Conservation (phyloP, 306 rosid genomes). For the Datisca glomerata region DNA sequence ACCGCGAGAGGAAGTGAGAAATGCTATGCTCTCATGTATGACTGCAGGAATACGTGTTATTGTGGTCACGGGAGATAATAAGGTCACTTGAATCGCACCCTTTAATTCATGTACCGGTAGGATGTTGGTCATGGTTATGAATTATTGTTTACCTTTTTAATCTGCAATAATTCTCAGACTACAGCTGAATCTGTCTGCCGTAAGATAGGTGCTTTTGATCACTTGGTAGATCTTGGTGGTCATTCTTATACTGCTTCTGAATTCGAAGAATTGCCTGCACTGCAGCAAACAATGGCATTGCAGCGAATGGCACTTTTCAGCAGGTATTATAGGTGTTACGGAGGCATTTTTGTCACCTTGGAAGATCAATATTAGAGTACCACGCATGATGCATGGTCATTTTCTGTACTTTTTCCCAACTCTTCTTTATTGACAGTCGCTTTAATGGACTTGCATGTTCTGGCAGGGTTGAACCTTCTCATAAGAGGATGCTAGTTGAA, state of each 20-base stretch:
- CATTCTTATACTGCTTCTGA: slow-evolving; percentile 88
- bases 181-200: slow-evolving; percentile 97
- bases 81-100: slow-evolving; percentile 41
- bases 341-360: neutral
- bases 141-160: slow-evolving; percentile 14
- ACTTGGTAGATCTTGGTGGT: slow-evolving; percentile 58
- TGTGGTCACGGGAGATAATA: slow-evolving; percentile 98
- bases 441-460: no score
- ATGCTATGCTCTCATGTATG: slow-evolving; percentile 91
- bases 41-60: slow-evolving; percentile 98
- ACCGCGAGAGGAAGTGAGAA: slow-evolving; percentile 96
- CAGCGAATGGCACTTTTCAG: slow-evolving; percentile 91
- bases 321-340: slow-evolving; percentile 32
- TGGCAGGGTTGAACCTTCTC: slow-evolving; percentile 94
- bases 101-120: no score
- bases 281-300: slow-evolving; percentile 79
- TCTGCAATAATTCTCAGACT: slow-evolving; percentile 38
- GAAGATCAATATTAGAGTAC: no score
- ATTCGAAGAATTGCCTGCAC: slow-evolving; percentile 85
- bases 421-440: no score
- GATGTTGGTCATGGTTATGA: no score
- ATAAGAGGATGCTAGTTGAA: slow-evolving; percentile 93
- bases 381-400: slow-evolving; percentile 7
- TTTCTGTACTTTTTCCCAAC: neutral
- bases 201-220: slow-evolving; percentile 95